Base-by-base conservation (phyloP, 441 rosid genomes). In the Brassica hybrid region DNA sequence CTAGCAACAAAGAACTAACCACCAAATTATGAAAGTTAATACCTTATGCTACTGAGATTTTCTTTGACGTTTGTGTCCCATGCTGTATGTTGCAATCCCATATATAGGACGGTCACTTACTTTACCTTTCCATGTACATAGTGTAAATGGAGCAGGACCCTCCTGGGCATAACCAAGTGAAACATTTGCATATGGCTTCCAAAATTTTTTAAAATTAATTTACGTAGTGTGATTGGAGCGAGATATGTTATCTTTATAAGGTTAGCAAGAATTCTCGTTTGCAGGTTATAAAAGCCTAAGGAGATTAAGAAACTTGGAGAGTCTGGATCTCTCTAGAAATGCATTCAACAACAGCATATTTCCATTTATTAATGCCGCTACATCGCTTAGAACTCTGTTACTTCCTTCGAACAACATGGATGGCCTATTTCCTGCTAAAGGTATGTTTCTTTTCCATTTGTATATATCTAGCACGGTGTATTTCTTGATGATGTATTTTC, bases 301-400 rank as follows among this genome's bases (percentile, higher is more conserved):
- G 50, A 65, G 14, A 17, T 19, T 19, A 57, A 57, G 30, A 19
- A 10, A 19, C 6, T 23, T 57, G 6, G 30, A 57, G 27, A 57
- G 1, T 19, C 30, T 58, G 30, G 62, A 58, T 58, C 14, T 58
- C 62, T 10, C 7, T 58, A 0, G 0, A 16, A 65, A 41, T 41
- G 11, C n/a, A 19, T 19, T 41, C 69, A 6, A 48, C 23, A 48
- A 27, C 60, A 48, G n/a, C 8, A 48, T 67, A 4, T 23, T 67
- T 45, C 72, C 61, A 11, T 25, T 27, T 14, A 17, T 67, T 7
- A 67, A 50, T 14, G 72, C 60, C 1, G 60, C 43, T 67, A 52
- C 72, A 50, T 67, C 72, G 8, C 72, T 67, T 6, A 67, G 0
- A 9, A 23, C 5, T n/a, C 43, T 67, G 23, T 7, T 48, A 48